phyloP scores from a whole-genome alignment of 2,329 filamentous ascomycete genomes.

The Pseudogymnoascus sp. region DNA sequence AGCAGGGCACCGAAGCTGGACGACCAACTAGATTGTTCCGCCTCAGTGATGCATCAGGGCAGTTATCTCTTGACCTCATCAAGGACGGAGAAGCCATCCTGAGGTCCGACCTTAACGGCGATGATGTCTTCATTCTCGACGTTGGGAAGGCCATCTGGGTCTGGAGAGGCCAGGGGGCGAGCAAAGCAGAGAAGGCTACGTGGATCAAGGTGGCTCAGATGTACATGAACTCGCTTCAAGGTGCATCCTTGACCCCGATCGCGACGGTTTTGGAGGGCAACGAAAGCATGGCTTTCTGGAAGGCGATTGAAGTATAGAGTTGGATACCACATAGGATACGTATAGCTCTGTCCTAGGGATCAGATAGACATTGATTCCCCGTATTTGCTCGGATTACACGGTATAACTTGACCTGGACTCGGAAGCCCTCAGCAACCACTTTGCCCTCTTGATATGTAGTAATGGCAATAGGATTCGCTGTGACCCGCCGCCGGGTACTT shows the following conservation, averaged over 20 bases:
- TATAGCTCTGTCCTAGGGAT: not conserved
- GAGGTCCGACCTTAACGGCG: constrained; percentile 43
- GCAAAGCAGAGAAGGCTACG: constrained; percentile 47
- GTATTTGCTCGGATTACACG: not conserved
- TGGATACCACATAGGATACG: constrained; percentile 2
- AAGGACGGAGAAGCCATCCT: constrained; percentile 44
- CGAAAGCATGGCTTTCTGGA: constrained; percentile 44
- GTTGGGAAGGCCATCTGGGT: constrained; percentile 56
- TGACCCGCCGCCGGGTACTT: not conserved
- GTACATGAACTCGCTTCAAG: constrained; percentile 39
- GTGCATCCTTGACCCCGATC: constrained; percentile 40
- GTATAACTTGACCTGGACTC: not conserved
- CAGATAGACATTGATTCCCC: not conserved
- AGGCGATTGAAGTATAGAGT: constrained; percentile 31
- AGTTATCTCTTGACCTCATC: constrained; percentile 48
- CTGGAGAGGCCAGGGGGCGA: constrained; percentile 55
- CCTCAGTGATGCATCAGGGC: constrained; percentile 54
- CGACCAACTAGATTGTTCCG: constrained; percentile 42
- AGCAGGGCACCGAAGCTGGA: constrained; percentile 7
- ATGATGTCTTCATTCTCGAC: constrained; percentile 55
- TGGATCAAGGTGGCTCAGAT: constrained; percentile 54
- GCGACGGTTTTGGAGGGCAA: constrained; percentile 50
- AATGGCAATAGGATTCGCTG: not conserved
- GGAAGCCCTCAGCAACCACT: too few species aligned
- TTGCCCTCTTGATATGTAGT: not conserved